Evolutionary conservation across 768 basidiomycete genomes (phyloP), one percentile per base, ranked within the genome.

Genomic region (Xanthoconium purpureum): DNA sequence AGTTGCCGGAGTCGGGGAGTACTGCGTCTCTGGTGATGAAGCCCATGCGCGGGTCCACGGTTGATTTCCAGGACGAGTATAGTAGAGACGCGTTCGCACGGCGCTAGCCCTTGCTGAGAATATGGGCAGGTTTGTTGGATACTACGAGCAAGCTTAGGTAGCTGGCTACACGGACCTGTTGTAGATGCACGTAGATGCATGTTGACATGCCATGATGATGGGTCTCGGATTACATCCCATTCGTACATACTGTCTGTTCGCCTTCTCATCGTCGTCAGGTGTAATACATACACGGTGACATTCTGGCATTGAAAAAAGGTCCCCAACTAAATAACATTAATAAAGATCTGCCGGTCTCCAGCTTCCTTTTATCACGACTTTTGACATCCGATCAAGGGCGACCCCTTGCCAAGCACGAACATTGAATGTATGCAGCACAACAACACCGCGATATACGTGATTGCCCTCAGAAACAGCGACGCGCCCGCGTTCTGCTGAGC

Each of bases 131-230:
- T 35, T 52, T 61, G 53, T 63, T 56, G 20, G 29, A 57, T 54
- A 56, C 47, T 52, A 52, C 52, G 33, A 42, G 57, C 67, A 67
- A 62, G 58, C 47, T 60, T 28, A 53, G 52, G 70, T 71, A 71
- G 70, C 70, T 55, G 72, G 70, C 70, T 73, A 73, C 71, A 54
- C 44, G 59, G 56, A 58, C 62, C 63, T 63, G 61, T 47, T 55
- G 43, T 40, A 46, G 38, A 49, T 49, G 51, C 55, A 52, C 55
- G 40, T 50, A 53, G 36, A 53, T 55, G 33, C 15, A 9, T 47
- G 15, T 20, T 35, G 46, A 30, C 29, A 30, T 30, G 11, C 15
- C 18, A 24, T 42, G 20, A 7, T 20, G 18, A 17, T 9, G 39
- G 11, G 40, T 33, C 29, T 24, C 44, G 8, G 18, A 44, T 9